phyloP scores from a whole-genome alignment of 331 rosid genomes.

The Prunus yedoensis region DNA sequence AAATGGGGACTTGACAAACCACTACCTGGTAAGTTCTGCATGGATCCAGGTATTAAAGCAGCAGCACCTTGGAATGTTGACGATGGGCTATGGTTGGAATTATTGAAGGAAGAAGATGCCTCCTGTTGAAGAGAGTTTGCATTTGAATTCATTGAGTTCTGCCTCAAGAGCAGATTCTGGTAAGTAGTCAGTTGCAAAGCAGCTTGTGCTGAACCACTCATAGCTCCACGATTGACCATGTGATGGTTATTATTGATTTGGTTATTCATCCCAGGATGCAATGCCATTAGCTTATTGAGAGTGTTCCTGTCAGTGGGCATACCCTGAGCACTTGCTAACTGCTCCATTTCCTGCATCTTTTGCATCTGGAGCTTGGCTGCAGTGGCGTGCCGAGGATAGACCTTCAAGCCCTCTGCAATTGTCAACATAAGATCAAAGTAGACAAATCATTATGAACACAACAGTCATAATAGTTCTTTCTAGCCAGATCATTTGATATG shows the following conservation, averaged over 20 bases:
- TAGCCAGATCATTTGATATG: neutral
- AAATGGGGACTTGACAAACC: conserved; percentile 71
- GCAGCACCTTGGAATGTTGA: conserved; percentile 62
- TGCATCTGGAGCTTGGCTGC: conserved; percentile 78
- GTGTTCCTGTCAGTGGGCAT: conserved; percentile 81
- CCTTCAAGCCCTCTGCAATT: conserved; percentile 83
- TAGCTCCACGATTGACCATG: conserved; percentile 55
- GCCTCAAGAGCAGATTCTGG: conserved; percentile 79
- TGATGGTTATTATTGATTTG: conserved; percentile 61
- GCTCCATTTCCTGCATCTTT: conserved; percentile 96
- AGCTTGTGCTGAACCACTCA: conserved; percentile 78
- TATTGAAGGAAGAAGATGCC: conserved; percentile 70
- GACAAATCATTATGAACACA: neutral
- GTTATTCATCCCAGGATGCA: conserved; percentile 70
- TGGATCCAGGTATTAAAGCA: conserved; percentile 57
- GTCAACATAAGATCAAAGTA: conserved; percentile 20
- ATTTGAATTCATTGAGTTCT: conserved; percentile 74
- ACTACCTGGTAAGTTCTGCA: conserved; percentile 58
- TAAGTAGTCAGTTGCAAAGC: conserved; percentile 60
- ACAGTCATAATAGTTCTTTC: neutral
- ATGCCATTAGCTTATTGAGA: conserved; percentile 59
- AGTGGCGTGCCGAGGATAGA: conserved; percentile 66
- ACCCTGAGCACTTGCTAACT: conserved; percentile 72
- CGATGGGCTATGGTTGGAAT: conserved; percentile 62
- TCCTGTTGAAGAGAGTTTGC: conserved; percentile 66